Conservation (phyloP, 75 land plant genomes). For the Sequoia sempervirens region DNA sequence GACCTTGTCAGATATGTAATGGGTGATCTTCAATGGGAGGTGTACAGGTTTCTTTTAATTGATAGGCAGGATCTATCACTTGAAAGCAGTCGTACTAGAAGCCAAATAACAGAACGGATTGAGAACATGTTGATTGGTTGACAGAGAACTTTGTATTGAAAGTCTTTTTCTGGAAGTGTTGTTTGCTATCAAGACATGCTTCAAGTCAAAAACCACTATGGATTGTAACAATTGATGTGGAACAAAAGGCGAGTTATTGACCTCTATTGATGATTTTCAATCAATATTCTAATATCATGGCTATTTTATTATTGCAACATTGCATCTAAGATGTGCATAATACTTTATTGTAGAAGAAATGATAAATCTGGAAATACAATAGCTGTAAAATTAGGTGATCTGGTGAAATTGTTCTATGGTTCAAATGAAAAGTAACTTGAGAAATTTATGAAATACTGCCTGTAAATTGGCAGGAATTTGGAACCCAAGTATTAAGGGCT, state of each 20-base stretch:
- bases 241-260: neutral
- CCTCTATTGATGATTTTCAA: neutral
- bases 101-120: slow-evolving; percentile 55
- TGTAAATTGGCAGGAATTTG: neutral
- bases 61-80: slow-evolving; percentile 31
- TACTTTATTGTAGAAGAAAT: neutral
- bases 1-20: slow-evolving; percentile 63
- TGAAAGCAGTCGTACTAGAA: slow-evolving; percentile 16
- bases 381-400: neutral
- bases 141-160: neutral
- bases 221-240: neutral
- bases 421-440: neutral
- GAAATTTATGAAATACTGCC: neutral
- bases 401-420: neutral
- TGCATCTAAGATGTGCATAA: neutral
- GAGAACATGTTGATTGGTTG: slow-evolving; percentile 65
- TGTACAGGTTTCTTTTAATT: slow-evolving; percentile 63
- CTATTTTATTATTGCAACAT: neutral
- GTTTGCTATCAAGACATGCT: neutral
- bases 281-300: neutral
- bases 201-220: neutral
- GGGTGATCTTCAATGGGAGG: slow-evolving; percentile 66
- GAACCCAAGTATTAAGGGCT: neutral
- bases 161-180: neutral
- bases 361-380: neutral